Evolutionary conservation across 2,329 filamentous ascomycete species (phyloP), one percentile per base, ranked within the genome.

Genomic region (Pseudogymnoascus sp.): DNA sequence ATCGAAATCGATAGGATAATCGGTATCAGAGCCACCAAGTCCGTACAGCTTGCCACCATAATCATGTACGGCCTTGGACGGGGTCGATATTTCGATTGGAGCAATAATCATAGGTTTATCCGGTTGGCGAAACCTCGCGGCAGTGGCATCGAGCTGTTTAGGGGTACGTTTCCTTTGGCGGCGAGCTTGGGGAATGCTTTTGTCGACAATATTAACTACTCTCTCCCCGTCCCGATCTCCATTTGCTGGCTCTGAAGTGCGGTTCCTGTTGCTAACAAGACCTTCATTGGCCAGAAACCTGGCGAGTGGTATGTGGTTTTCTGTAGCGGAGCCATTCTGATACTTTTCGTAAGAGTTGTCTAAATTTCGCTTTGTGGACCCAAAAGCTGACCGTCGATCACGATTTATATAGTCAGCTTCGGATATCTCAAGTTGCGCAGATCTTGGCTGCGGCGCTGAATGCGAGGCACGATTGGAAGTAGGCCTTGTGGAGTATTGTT

Each of bases 1-100:
- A 53, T 87, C 84, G 65, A 88, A 88, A 68, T 88, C 80, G 35
- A 82, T 79, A 0, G 84, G 82, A 70, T 87, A 88, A 24, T 79
- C 77, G 1, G 82, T 84, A 1, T 85, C 85, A 70, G 84, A 86
- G 0, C 83, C 82, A 0, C 81, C 83, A 6, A 88, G 74, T 0
- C 84, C 83, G 10, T 71, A 67, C n/a, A 87, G 70, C 65, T 79
- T 82, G 47, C 59, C 65, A 4, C 66, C 64, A n/a, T 67, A 66
- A 59, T 67, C 64, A 3, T 69, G 63, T 3, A 62, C 53, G 13
- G 68, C 68, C 31, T 69, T 63, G 19, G 59, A 21, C 14, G 66
- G 66, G 19, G 64, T 69, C 42, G 67, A 38, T 33, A 8, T 47
- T 16, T 24, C 37, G n/a, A 64, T n/a, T 29, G 21, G 50, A 14